Conservation (phyloP, 805 yeast species). For the Barnettozyma salicaria region DNA sequence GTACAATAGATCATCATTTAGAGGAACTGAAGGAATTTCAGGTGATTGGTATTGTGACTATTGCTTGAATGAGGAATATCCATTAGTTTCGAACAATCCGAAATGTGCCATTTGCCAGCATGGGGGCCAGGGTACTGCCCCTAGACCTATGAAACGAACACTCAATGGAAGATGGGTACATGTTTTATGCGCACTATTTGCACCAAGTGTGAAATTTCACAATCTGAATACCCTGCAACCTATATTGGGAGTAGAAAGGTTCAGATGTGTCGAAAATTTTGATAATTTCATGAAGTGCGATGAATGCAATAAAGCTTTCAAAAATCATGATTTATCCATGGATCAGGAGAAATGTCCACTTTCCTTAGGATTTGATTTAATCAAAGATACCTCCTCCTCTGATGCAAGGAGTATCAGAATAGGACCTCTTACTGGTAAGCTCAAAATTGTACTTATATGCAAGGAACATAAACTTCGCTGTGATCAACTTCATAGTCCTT, state of each 20-base stretch:
- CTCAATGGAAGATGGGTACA: constrained; percentile 72
- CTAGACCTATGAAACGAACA: constrained; percentile 55
- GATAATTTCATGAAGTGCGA: constrained; percentile 51
- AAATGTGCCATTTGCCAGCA: constrained; percentile 69
- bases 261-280: constrained; percentile 28
- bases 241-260: constrained; percentile 32
- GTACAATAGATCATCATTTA: constrained; percentile 12
- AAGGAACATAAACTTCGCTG: constrained; percentile 30
- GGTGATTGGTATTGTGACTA: constrained; percentile 73
- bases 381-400: constrained; percentile 12
- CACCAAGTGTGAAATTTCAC: constrained; percentile 39
- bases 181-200: constrained; percentile 60
- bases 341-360: no score
- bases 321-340: constrained; percentile 39
- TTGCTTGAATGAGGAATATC: constrained; percentile 65
- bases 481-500: constrained; percentile 22
- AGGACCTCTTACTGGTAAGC: constrained; percentile 30
- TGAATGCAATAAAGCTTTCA: constrained; percentile 42
- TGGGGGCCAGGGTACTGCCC: constrained; percentile 6
- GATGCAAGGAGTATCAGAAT: constrained; percentile 24
- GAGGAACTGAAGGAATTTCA: constrained; percentile 3
- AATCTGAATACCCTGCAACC: constrained; percentile 41
- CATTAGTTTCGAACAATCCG: constrained; percentile 49
- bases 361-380: no score
- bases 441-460: constrained; percentile 42